A percentile compares a stretch with the other conserved stretches of the same genome.
phyloP scores from a whole-genome alignment of 2,329 filamentous ascomycete species.

The Pseudogymnoascus sp. region DNA sequence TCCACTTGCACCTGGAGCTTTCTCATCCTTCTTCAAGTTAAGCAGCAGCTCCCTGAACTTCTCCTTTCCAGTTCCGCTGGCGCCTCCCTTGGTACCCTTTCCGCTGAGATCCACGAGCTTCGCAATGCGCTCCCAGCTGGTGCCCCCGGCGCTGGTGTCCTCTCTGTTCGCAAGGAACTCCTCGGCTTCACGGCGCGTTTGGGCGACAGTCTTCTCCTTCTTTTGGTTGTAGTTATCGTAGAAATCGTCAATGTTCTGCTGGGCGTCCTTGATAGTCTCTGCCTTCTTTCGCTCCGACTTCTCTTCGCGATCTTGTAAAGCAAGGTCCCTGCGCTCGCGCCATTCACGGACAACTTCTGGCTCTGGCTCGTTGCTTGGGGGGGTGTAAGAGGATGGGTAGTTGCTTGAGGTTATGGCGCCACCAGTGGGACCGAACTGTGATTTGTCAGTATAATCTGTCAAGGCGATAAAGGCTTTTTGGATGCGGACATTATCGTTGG shows the following conservation, averaged over 20 bases:
- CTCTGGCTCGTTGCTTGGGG: conserved; percentile 65
- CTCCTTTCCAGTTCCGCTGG: conserved; percentile 86
- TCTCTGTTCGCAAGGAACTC: conserved; percentile 84
- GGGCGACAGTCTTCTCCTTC: conserved; percentile 85
- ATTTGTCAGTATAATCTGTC: conserved; percentile 7
- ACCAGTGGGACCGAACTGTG: conserved; percentile 39
- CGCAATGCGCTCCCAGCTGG: conserved; percentile 96
- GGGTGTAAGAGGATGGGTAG: conserved; percentile 25
- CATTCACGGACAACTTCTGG: conserved; percentile 85
- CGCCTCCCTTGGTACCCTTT: conserved; percentile 82
- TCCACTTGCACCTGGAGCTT: conserved; percentile 62
- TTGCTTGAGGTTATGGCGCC: conserved; percentile 70
- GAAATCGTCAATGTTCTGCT: conserved; percentile 95
- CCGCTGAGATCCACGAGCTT: conserved; percentile 97
- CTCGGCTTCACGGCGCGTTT: conserved; percentile 87
- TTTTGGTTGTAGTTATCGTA: conserved; percentile 99
- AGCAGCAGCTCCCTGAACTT: conserved; percentile 87
- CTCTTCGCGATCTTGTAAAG: conserved; percentile 77
- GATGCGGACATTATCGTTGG: conserved; percentile 57
- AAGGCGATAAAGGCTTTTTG: neutral
- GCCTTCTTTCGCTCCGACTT: conserved; percentile 76
- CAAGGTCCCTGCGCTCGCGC: conserved; percentile 81
- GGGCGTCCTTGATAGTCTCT: conserved; percentile 81
- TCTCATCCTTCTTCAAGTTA: conserved; percentile 88
- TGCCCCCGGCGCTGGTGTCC: conserved; percentile 89